These are phyloP conservation scores for Blepharisma undulans DNA, from an alignment of 169 alveolate species.

Conservation along the genomic window DNA sequence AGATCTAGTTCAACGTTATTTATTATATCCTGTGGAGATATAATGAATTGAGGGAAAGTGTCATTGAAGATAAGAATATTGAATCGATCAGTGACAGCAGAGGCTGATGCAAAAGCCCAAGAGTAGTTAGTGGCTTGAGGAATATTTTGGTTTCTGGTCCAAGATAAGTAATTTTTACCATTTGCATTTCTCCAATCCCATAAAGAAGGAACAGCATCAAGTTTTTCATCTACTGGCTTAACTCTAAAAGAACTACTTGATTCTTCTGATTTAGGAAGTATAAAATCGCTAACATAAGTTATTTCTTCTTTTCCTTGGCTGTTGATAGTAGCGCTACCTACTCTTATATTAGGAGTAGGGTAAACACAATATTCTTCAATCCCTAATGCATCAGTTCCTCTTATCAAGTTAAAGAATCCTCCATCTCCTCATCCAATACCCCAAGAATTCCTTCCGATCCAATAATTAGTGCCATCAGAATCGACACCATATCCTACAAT, in stretches of 20 bases:
- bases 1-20: no score
- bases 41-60: slow-evolving; percentile 63
- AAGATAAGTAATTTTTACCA: slow-evolving; percentile 67
- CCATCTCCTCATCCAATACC: slow-evolving; percentile 89
- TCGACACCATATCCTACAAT: slow-evolving; percentile 80
- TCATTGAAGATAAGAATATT: slow-evolving; percentile 67
- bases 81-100: slow-evolving; percentile 67
- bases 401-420: slow-evolving; percentile 76
- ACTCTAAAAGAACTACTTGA: no score
- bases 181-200: no score
- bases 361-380: slow-evolving; percentile 21
- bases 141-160: slow-evolving; percentile 61
- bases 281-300: slow-evolving; percentile 6
- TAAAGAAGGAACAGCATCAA: no score
- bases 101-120: slow-evolving; percentile 77
- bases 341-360: background rate
- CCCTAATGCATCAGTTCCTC: slow-evolving; percentile 55
- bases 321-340: slow-evolving; percentile 15
- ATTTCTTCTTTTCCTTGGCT: background rate
- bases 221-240: no score
- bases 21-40: slow-evolving; percentile 61
- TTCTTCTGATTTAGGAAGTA: slow-evolving; percentile 32
- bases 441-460: slow-evolving; percentile 85
- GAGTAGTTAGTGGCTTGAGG: slow-evolving; percentile 75
- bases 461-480: slow-evolving; percentile 59